Conservation (phyloP, 1,139 yeast species). For the Hansenula sp. region DNA sequence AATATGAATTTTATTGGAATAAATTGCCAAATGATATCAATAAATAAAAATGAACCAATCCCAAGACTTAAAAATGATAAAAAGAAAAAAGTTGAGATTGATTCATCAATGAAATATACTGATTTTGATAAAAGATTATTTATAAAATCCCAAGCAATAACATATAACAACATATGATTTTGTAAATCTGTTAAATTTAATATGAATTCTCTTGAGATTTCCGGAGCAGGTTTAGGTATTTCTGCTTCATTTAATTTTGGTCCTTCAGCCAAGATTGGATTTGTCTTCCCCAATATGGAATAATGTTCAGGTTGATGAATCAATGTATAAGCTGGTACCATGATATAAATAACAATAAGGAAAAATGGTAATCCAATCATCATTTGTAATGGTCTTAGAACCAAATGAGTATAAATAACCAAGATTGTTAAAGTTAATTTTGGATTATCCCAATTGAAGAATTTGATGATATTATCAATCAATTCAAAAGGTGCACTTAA, state of each 20-base stretch:
- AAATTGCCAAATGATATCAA: slow-evolving; percentile 22
- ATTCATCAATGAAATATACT: slow-evolving; percentile 65
- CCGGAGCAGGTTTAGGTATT: slow-evolving; percentile 73
- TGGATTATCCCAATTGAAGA: slow-evolving; percentile 65
- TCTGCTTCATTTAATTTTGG: slow-evolving; percentile 44
- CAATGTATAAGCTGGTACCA: slow-evolving; percentile 67
- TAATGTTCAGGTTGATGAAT: slow-evolving; percentile 30
- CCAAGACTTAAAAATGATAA: slow-evolving; percentile 31
- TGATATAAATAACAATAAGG: slow-evolving; percentile 47
- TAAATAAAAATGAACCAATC: slow-evolving; percentile 33
- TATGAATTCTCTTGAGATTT: slow-evolving; percentile 72
- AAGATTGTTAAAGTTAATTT: slow-evolving; percentile 58
- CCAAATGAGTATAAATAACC: slow-evolving; percentile 49
- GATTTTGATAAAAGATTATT: slow-evolving; percentile 49
- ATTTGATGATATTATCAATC: slow-evolving; percentile 50
- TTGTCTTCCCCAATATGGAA: slow-evolving; percentile 29
- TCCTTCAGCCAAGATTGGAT: slow-evolving; percentile 55
- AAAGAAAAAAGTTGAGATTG: slow-evolving; percentile 52
- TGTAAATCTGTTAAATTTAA: slow-evolving; percentile 82
- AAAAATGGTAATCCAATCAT: slow-evolving; percentile 51
- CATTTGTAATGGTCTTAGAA: slow-evolving; percentile 60
- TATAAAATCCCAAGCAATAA: slow-evolving; percentile 57
- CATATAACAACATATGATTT: slow-evolving; percentile 72
- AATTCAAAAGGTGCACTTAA: slow-evolving; percentile 55
- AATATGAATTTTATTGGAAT: slow-evolving; percentile 37